A percentile compares a stretch with the other conserved stretches of the same genome.
phyloP scores from a whole-genome alignment of 768 basidiomycete species.

The Tricholoma furcatifolium region DNA sequence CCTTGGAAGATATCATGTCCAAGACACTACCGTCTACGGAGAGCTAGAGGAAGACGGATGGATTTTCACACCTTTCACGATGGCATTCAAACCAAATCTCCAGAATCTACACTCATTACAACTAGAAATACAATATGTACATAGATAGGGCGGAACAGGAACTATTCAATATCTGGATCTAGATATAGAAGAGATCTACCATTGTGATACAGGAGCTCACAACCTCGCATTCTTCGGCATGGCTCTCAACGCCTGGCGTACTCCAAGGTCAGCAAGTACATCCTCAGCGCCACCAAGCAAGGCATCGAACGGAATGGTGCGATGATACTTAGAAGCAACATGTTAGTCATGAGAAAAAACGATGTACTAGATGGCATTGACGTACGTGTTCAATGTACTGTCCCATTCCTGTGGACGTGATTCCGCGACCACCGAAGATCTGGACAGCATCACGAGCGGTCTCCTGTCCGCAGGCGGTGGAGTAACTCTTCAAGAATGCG shows the following conservation, averaged over 20 bases:
- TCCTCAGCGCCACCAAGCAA: constrained; percentile 73
- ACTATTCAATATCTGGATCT: neutral
- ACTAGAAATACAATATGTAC: neutral
- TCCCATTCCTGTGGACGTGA: constrained; percentile 84
- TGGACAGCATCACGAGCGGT: constrained; percentile 57
- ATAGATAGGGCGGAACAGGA: neutral
- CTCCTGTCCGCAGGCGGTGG: constrained; percentile 61
- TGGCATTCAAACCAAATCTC: too few species aligned
- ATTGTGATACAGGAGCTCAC: constrained; percentile 26
- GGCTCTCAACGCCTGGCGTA: constrained; percentile 58
- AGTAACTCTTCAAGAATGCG: constrained; percentile 70
- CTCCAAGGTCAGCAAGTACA: constrained; percentile 64
- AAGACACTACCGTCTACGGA: too few species aligned
- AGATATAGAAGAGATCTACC: neutral
- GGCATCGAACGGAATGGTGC: constrained; percentile 65
- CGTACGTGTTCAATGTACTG: constrained; percentile 68
- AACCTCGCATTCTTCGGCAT: constrained; percentile 64
- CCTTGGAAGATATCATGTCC: constrained; percentile 39
- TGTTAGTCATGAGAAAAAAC: neutral
- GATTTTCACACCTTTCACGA: too few species aligned
- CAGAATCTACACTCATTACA: too few species aligned
- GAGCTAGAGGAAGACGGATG: too few species aligned
- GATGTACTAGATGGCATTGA: constrained; percentile 14
- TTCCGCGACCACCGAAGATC: constrained; percentile 85
- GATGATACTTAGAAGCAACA: constrained; percentile 54